Evolutionary conservation across 2,329 filamentous ascomycete species (phyloP).

Genomic region (Nemania bipapillata): DNA sequence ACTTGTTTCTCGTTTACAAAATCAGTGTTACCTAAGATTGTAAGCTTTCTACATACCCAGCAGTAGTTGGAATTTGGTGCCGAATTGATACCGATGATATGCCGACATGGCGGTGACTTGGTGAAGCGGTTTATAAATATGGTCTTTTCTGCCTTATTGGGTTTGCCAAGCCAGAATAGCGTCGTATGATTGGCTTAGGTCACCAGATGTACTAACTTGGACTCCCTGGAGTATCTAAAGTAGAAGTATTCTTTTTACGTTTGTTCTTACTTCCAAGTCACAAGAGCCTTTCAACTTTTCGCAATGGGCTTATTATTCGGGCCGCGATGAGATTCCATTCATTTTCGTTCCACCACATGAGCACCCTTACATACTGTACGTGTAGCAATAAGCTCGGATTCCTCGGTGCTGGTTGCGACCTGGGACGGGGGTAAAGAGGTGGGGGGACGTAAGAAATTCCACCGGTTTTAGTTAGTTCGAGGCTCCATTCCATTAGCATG

Average conservation of each 20-base stretch:
- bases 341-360: slow-evolving; percentile 8
- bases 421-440: background rate
- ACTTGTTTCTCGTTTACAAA: too few species aligned
- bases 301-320: slow-evolving; percentile 1
- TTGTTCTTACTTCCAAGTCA: background rate
- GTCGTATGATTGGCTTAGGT: slow-evolving; percentile 13
- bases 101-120: too few species aligned
- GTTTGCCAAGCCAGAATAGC: slow-evolving; percentile 24
- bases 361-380: too few species aligned
- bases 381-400: slow-evolving; percentile 22
- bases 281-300: background rate
- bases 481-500: background rate
- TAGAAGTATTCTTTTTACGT: background rate
- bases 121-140: background rate
- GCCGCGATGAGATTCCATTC: background rate
- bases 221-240: background rate
- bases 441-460: background rate
- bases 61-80: too few species aligned
- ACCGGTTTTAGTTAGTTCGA: slow-evolving; percentile 4
- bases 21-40: too few species aligned
- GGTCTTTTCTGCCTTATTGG: slow-evolving; percentile 2
- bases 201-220: background rate
- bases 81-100: too few species aligned
- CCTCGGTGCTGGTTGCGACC: slow-evolving; percentile 16
- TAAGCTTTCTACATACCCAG: too few species aligned